Evolutionary conservation across 2,329 filamentous ascomycete species (phyloP).

Genomic region (Didymosphaeria variabile): DNA sequence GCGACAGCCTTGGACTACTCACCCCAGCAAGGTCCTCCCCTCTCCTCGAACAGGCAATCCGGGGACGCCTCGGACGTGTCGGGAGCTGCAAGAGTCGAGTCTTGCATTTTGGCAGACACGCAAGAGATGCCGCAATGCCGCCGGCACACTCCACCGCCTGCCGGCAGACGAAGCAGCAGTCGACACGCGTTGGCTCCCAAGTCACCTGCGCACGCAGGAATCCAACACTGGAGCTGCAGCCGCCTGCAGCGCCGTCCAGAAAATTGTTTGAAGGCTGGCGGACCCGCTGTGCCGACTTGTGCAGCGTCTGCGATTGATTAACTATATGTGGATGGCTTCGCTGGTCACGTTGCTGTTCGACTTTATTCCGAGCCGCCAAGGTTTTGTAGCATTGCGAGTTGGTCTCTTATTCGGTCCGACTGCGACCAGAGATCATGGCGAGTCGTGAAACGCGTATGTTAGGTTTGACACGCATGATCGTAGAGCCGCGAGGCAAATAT

Average conservation of each 20-base stretch:
- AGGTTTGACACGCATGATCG: not conserved
- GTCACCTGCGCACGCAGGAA: conserved; percentile 4
- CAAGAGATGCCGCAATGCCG: not conserved
- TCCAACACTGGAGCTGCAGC: not conserved
- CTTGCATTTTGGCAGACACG: not conserved
- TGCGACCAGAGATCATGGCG: not conserved
- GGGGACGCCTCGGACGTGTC: conserved; percentile 7
- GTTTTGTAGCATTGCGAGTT: not conserved
- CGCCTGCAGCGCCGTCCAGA: not conserved
- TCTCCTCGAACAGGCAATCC: conserved; percentile 9
- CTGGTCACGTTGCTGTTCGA: conserved; percentile 9
- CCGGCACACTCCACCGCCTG: conserved; percentile 3
- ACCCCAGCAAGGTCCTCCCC: not conserved
- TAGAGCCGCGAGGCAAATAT: not conserved
- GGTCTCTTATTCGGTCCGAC: not conserved
- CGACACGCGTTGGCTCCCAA: not conserved
- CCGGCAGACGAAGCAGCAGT: conserved; percentile 11
- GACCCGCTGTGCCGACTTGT: not conserved
- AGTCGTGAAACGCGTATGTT: too few relatives aligned
- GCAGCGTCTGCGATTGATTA: not conserved
- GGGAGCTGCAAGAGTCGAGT: not conserved
- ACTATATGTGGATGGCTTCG: conserved; percentile 5
- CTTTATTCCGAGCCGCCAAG: conserved; percentile 2
- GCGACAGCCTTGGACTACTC: conserved; percentile 12
- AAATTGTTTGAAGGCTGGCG: not conserved